Evolutionary conservation across 228 moss, liverwort and hornwort genomes (phyloP), one percentile per base, ranked within the genome.

Genomic region (Sphagnum magellanicum): DNA sequence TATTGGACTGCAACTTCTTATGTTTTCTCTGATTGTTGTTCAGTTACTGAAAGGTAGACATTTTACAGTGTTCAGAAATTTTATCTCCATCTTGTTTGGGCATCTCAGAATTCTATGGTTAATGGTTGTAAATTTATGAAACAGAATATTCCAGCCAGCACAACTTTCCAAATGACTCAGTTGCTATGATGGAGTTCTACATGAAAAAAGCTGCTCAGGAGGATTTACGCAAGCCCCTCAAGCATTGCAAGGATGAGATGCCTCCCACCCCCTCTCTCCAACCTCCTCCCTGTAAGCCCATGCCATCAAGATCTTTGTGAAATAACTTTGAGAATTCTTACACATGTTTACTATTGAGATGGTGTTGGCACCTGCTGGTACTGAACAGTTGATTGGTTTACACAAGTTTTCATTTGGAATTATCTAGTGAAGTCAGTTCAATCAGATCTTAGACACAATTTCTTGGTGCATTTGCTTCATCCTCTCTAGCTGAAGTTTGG

Each of bases 181-280:
- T 98, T 61, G 92, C 98, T 61, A 98, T 98, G 98, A 98, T 98
- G 98, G 98, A 98, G 68, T 98, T 98, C 68, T 98, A 92, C 63
- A 98, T 94, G 98, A 98, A 98, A 68, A 98, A 90, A 76, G 98
- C 94, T 59, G 98, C 98, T 8, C 94, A 92, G 74, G 98, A 98
- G 72, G 94, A 94, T 57, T 59, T 89, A 5, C 88, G 98, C 67
- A 94, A 92, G 73, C 98, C 98, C 82, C 82, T 75, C 16, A 90
- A 87, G 77, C 94, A 94, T 57, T 78, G 87, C 11, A 94, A 89
- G 67, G 98, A 94, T 79, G 98, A 98, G 71, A 81, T 96, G 91
- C 92, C 89, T 15, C 79, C 91, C 47, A 78, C 91, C 53, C 48
- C 75, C 64, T 77, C 84, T 16, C 78, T 87, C 48, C 77, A 83